These are phyloP conservation scores for Pseudozyma sp. DNA, from an alignment of 1,284 basidiomycete species.

Conservation along the genomic window DNA sequence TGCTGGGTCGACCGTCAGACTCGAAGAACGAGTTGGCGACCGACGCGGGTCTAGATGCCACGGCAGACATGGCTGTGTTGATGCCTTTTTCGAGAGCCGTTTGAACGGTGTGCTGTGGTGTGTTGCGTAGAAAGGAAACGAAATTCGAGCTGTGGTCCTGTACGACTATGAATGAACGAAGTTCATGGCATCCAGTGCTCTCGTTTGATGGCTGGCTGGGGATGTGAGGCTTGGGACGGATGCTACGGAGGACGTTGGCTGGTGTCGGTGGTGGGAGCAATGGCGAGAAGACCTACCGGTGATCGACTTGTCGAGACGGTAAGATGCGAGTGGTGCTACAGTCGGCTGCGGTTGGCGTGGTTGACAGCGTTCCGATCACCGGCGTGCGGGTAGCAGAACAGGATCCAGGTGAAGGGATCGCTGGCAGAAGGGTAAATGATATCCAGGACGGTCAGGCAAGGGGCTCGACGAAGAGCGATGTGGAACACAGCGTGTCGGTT, in stretches of 20 bases:
- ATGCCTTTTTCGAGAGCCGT: background rate
- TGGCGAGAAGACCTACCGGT: too few species aligned
- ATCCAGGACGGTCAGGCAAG: constrained; percentile 1
- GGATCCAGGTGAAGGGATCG: background rate
- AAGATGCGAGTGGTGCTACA: too few species aligned
- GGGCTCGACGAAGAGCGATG: background rate
- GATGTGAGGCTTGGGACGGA: too few species aligned
- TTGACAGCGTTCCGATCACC: too few species aligned
- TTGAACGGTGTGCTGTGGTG: background rate
- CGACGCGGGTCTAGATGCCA: constrained; percentile 29
- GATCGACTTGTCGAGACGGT: too few species aligned
- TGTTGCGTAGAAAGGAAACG: background rate
- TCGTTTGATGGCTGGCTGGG: too few species aligned
- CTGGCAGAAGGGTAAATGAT: background rate
- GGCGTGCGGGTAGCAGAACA: background rate
- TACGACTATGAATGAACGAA: background rate
- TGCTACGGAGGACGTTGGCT: too few species aligned
- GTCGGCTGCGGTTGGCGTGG: too few species aligned
- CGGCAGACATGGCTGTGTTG: constrained; percentile 24
- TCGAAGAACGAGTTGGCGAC: constrained; percentile 46
- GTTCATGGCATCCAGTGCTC: background rate
- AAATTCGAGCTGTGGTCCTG: background rate
- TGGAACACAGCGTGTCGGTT: background rate
- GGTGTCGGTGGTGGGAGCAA: too few species aligned
- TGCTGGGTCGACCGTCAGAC: constrained; percentile 38